Base-by-base conservation (phyloP, 2,329 filamentous ascomycete genomes). In the Cytospora chrysosperma region DNA sequence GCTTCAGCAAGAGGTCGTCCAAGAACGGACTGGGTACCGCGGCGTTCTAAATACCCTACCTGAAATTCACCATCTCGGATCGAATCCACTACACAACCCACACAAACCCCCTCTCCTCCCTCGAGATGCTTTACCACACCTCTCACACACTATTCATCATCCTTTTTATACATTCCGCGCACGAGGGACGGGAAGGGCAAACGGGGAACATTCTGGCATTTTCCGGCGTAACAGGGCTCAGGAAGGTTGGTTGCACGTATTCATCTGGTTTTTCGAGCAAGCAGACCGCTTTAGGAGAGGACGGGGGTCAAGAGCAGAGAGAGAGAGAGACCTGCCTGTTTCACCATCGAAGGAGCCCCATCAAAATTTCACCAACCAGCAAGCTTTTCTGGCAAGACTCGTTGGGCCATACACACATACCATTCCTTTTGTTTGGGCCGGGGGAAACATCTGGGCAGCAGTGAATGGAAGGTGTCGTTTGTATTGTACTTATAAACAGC, bases 1-100 rank as follows among this genome's bases (percentile, higher is more conserved):
- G 87, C 56, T 98, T 97, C 77, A 97, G 93, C 78, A 95, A 95
- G 77, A 84, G 94, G 69, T 92, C 97, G 77, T 96, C 91, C 19
- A 96, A 96, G 78, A 97, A 92, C 75, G 93, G 94, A n/a, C 84
- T 97, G 56, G 92, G 92, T 30, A 66, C 64, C 49, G 90, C 93
- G 56, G 90, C 92, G 57, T 97, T 97, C 73, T 96, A 72, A 78
- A 49, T 34, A 27, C 27, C 17, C 51, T 26, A 61, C 53, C 56
- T 54, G 32, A 24, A 24, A 4, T 37, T n/a, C 28, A 53, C 49
- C 47, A 24, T 30, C 26, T 55, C 26, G n/a, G 8, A 56, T 43
- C 51, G 27, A 53, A 47, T 49, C 24, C 49, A 27, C 56, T n/a
- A 59, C 49, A 47, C 49, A 59, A 17, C 32, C 52, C 28, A 59